phyloP scores from a whole-genome alignment of 352 stramenopile species.

The Pythium aphanidermatum region DNA sequence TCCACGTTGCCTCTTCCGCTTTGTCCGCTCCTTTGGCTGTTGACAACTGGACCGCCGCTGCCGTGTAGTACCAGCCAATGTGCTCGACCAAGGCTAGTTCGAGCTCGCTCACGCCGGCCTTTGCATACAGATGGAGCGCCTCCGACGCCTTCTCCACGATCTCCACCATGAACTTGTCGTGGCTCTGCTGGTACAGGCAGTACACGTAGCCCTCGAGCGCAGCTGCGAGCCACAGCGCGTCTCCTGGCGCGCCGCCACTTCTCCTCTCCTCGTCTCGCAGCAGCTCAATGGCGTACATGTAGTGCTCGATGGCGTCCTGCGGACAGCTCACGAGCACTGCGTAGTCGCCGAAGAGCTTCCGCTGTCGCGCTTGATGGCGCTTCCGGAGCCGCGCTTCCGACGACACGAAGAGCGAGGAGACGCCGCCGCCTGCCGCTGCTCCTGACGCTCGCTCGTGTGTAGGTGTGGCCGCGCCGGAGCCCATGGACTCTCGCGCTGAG shows the following conservation, averaged over 20 bases:
- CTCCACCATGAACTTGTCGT: constrained; percentile 60
- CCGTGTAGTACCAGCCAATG: constrained; percentile 66
- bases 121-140: constrained; percentile 57
- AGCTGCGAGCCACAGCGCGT: constrained; percentile 74
- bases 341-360: constrained; percentile 82
- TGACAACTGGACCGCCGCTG: constrained; percentile 28
- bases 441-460: constrained; percentile 5
- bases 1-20: constrained; percentile 50
- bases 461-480: constrained; percentile 5
- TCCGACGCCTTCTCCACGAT: constrained; percentile 78
- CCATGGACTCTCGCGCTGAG: constrained; percentile 13
- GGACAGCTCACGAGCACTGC: constrained; percentile 58
- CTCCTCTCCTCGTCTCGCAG: constrained; percentile 71
- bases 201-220: constrained; percentile 70
- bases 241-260: constrained; percentile 34
- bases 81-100: constrained; percentile 67
- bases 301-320: constrained; percentile 65
- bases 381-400: constrained; percentile 47
- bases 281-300: constrained; percentile 60
- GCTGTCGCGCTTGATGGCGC: constrained; percentile 46
- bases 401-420: constrained; percentile 21
- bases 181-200: constrained; percentile 42
- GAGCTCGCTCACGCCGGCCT: constrained; percentile 55
- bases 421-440: not conserved
- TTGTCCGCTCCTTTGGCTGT: constrained; percentile 23